A percentile compares a stretch with the other conserved stretches of the same genome.
These are phyloP conservation scores for Asclepias syriaca DNA, from an alignment of 257 asterid genomes.

Conservation along the genomic window DNA sequence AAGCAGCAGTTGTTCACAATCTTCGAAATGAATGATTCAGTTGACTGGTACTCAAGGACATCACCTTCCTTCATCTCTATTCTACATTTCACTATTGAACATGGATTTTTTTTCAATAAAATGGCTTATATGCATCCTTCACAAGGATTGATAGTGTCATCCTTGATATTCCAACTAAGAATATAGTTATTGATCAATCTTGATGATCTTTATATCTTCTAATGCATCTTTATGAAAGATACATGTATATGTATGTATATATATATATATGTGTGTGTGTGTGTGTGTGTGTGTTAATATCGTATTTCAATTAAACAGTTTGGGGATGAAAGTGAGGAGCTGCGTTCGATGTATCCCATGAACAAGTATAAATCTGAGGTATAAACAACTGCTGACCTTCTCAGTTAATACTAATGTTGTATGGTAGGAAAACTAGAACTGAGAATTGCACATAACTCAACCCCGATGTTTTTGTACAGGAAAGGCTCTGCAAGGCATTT, in stretches of 20 bases:
- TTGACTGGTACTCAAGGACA: not conserved
- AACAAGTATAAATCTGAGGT: constrained; percentile 55
- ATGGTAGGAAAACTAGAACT: not conserved
- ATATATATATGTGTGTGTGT: not conserved
- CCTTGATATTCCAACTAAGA: not conserved
- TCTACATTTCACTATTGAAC: not conserved
- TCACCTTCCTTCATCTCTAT: not conserved
- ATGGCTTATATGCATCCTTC: not conserved
- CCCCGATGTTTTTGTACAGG: constrained; percentile 23
- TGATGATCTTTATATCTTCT: constrained; percentile 1
- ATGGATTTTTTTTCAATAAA: not conserved
- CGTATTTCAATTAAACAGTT: constrained; percentile 33
- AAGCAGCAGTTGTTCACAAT: not conserved
- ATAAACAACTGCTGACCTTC: constrained; percentile 1
- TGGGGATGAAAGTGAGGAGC: constrained; percentile 58
- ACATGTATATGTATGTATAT: too few species aligned
- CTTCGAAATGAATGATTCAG: not conserved
- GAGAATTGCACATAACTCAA: not conserved
- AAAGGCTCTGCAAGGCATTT: constrained; percentile 45
- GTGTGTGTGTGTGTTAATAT: not conserved
- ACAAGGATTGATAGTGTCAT: not conserved
- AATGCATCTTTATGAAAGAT: not conserved
- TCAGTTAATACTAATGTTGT: not conserved
- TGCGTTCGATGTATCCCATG: constrained; percentile 30
- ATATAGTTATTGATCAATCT: not conserved